Conservation (phyloP, 1,284 basidiomycete species). For the Megacollybia platyphylla region DNA sequence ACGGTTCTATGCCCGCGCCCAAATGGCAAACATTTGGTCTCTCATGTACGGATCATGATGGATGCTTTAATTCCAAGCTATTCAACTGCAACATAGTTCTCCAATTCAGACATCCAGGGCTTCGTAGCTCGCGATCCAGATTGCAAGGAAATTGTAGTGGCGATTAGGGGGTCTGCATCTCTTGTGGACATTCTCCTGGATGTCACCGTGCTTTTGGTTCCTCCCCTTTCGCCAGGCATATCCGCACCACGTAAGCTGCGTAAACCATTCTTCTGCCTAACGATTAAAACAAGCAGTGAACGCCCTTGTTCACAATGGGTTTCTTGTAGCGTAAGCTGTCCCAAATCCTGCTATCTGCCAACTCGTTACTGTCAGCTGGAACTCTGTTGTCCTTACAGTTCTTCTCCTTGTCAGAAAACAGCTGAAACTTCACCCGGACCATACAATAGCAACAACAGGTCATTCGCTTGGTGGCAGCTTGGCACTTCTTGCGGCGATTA, state of each 20-base stretch:
- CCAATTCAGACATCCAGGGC: constrained; percentile 28
- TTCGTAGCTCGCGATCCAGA: constrained; percentile 32
- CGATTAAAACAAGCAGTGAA: constrained; percentile 3
- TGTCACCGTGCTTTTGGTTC: constrained; percentile 11
- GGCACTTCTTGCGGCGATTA: constrained; percentile 27
- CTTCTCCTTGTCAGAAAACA: constrained; percentile 8
- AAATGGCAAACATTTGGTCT: constrained; percentile 31
- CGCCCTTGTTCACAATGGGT: constrained; percentile 11
- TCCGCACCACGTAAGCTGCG: constrained; percentile 1
- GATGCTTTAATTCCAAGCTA: background rate
- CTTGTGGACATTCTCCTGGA: constrained; percentile 11
- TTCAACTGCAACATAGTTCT: constrained; percentile 24
- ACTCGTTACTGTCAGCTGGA: constrained; percentile 5
- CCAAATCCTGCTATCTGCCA: background rate
- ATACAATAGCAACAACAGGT: constrained; percentile 28
- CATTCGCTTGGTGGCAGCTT: constrained; percentile 38
- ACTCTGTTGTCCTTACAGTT: constrained; percentile 10
- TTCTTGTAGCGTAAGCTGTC: constrained; percentile 10
- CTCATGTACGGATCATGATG: background rate
- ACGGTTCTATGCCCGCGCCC: constrained; percentile 28
- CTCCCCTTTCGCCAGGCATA: constrained; percentile 13
- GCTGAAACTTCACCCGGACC: constrained; percentile 10
- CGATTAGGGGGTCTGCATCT: constrained; percentile 27
- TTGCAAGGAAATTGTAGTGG: constrained; percentile 30
- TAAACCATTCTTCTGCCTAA: background rate